Conservation (phyloP, 345 rosid species). For the Populus simonii region DNA sequence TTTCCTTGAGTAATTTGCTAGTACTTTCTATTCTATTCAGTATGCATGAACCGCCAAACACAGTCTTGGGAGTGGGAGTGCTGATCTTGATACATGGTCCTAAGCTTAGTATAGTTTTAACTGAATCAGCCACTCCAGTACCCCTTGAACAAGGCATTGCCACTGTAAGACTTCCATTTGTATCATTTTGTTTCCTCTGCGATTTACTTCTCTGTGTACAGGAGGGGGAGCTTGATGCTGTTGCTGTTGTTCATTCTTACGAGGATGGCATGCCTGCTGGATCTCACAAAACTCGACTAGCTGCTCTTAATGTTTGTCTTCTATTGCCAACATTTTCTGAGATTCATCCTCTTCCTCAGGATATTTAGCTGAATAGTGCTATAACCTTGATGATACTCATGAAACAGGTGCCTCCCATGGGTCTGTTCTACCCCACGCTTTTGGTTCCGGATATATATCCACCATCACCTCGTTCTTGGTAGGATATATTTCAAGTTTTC, state of each 20-base stretch:
- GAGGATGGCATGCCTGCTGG: slow-evolving; percentile 68
- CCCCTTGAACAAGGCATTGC: background rate
- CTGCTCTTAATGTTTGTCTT: slow-evolving; percentile 66
- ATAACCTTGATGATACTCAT: slow-evolving; percentile 8
- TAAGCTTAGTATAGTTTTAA: background rate
- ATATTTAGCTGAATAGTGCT: background rate
- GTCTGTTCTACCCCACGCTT: slow-evolving; percentile 84
- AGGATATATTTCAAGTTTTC: slow-evolving; percentile 16
- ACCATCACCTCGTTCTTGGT: slow-evolving; percentile 88
- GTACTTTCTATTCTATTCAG: background rate
- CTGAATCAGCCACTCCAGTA: background rate
- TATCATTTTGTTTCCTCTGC: background rate
- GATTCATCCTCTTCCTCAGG: slow-evolving; percentile 3
- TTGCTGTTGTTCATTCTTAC: slow-evolving; percentile 66
- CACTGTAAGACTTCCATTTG: background rate
- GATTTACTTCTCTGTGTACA: slow-evolving; percentile 21
- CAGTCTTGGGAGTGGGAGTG: background rate
- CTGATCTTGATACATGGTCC: background rate
- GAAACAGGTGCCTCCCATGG: slow-evolving; percentile 88
- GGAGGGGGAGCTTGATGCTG: slow-evolving; percentile 77
- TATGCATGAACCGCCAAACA: background rate
- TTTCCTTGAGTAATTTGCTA: background rate
- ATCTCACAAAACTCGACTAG: slow-evolving; percentile 79
- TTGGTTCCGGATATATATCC: slow-evolving; percentile 83
- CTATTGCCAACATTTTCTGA: slow-evolving; percentile 6